Conservation (phyloP, 2,329 filamentous ascomycete genomes). For the Talaromyces islandicus region DNA sequence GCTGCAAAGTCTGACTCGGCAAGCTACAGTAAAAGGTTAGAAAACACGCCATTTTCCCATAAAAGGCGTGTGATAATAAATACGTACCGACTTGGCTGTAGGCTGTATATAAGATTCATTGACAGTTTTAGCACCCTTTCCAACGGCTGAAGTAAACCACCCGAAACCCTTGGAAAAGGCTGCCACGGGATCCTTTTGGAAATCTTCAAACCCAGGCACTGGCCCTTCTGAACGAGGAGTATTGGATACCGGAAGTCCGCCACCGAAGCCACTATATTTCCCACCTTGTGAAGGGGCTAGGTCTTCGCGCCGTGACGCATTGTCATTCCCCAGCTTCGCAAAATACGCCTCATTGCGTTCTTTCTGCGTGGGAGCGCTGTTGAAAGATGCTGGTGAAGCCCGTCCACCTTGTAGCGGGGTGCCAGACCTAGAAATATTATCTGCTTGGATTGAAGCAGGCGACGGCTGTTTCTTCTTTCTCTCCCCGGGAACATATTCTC, state of each 20-base stretch:
- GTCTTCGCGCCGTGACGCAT: constrained; percentile 66
- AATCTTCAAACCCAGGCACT: constrained; percentile 73
- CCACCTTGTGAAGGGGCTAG: constrained; percentile 85
- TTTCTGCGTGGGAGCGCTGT: constrained; percentile 47
- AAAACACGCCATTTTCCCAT: not conserved
- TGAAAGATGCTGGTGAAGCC: constrained; percentile 20
- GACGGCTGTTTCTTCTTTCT: constrained; percentile 43
- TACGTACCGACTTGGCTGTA: constrained; percentile 73
- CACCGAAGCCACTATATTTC: constrained; percentile 88
- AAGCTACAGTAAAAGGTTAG: constrained; percentile 48
- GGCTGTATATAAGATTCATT: constrained; percentile 91
- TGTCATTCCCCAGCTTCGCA: constrained; percentile 74
- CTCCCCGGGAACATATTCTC: constrained; percentile 73
- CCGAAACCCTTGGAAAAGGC: constrained; percentile 89
- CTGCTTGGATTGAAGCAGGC: not conserved
- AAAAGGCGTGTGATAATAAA: constrained; percentile 2
- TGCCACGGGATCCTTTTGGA: constrained; percentile 84
- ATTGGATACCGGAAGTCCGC: constrained; percentile 55
- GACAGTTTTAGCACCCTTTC: constrained; percentile 83
- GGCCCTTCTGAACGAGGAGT: constrained; percentile 23
- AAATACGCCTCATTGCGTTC: constrained; percentile 82
- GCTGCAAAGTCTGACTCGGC: constrained; percentile 73
- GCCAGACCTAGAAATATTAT: constrained; percentile 14
- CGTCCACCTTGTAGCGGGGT: constrained; percentile 20
- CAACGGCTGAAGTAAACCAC: constrained; percentile 84